Evolutionary conservation across 768 basidiomycete genomes (phyloP).

Genomic region (Gloeopeniophorella convolvens): DNA sequence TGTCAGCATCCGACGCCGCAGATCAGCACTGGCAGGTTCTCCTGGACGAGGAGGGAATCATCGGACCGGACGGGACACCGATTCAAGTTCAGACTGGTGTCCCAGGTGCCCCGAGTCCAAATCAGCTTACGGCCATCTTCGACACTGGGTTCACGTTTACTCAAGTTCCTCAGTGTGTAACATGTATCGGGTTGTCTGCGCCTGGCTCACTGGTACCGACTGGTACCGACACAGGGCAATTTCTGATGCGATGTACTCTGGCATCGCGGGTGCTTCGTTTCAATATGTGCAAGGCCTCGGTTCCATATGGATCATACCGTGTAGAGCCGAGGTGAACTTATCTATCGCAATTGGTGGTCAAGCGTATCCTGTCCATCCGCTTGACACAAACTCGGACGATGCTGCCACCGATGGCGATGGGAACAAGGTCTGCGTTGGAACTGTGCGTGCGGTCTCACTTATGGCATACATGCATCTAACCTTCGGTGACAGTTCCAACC

Average conservation of each 20-base stretch:
- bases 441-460: slow-evolving; percentile 19
- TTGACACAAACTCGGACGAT: slow-evolving; percentile 27
- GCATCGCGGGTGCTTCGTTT: slow-evolving; percentile 28
- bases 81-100: slow-evolving; percentile 23
- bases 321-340: slow-evolving; percentile 30
- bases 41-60: slow-evolving; percentile 28
- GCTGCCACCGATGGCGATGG: slow-evolving; percentile 25
- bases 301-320: slow-evolving; percentile 30
- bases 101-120: slow-evolving; percentile 14
- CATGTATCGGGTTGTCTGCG: not conserved
- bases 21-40: slow-evolving; percentile 31
- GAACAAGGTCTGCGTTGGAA: slow-evolving; percentile 27
- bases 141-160: slow-evolving; percentile 29
- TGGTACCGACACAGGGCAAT: slow-evolving; percentile 15
- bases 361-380: slow-evolving; percentile 30
- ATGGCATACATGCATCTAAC: not conserved
- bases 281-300: slow-evolving; percentile 20
- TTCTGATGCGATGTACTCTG: slow-evolving; percentile 31
- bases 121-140: slow-evolving; percentile 26
- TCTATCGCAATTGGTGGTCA: slow-evolving; percentile 30
- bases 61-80: slow-evolving; percentile 31
- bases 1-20: slow-evolving; percentile 1
- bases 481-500: slow-evolving; percentile 29
- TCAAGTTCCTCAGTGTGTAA: slow-evolving; percentile 28
- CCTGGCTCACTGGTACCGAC: not conserved